Evolutionary conservation across 2,329 filamentous ascomycete species (phyloP).

Genomic region (Metarhizium anisopliae): DNA sequence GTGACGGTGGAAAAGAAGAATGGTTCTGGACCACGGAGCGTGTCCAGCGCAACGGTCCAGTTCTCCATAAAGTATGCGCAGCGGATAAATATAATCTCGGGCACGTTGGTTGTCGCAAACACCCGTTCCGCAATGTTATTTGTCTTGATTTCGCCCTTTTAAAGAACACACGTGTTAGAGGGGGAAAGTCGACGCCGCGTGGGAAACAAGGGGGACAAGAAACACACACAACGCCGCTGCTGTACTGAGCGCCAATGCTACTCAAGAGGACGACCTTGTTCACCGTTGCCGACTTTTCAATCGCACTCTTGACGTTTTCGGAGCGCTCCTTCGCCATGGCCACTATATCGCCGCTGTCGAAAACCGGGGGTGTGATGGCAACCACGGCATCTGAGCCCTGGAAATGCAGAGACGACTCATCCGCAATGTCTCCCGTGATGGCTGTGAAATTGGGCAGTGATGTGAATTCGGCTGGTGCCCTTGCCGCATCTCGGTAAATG

Average conservation of each 20-base stretch:
- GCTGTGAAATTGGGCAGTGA: conserved; percentile 16
- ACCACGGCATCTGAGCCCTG: conserved; percentile 19
- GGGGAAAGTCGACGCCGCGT: not conserved
- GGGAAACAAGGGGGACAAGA: not conserved
- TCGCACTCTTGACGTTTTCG: conserved; percentile 18
- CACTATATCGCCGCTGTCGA: conserved; percentile 16
- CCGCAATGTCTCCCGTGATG: conserved; percentile 19
- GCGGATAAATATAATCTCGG: conserved; percentile 21
- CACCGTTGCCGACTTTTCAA: conserved; percentile 16
- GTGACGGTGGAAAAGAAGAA: conserved; percentile 26
- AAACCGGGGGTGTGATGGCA: conserved; percentile 21
- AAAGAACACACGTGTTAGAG: not conserved
- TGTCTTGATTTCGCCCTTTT: conserved; percentile 26
- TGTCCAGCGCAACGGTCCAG: conserved; percentile 20
- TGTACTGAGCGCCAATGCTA: conserved; percentile 23
- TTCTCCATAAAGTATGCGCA: conserved; percentile 31
- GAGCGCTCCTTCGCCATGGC: conserved; percentile 12
- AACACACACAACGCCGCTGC: conserved; percentile 19
- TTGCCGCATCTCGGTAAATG: conserved; percentile 20
- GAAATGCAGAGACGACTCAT: conserved; percentile 21
- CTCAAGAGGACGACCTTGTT: conserved; percentile 22
- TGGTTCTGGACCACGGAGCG: conserved; percentile 14
- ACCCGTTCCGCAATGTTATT: conserved; percentile 24
- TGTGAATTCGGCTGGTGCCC: conserved; percentile 19
- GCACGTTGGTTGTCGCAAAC: conserved; percentile 9